Percentiles rank a stretch among this genome's conserved stretches.
These are phyloP conservation scores for Quercus glauca DNA, from an alignment of 306 rosid species.

Conservation along the genomic window DNA sequence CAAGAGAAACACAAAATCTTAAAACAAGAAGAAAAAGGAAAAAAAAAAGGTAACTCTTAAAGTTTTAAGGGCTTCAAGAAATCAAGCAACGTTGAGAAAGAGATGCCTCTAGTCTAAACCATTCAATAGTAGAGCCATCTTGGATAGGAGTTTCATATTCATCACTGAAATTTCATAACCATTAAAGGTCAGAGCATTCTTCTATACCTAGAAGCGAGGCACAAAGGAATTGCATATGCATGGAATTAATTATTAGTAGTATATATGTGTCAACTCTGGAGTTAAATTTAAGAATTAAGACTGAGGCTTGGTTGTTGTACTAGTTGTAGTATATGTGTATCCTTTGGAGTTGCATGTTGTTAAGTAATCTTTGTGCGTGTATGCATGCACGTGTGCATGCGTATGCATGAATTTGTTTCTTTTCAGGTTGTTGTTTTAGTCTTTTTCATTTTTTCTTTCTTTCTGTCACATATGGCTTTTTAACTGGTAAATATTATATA, in stretches of 20 bases:
- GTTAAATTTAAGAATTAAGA: too few species aligned
- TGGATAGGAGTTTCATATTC: neutral
- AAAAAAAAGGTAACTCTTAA: neutral
- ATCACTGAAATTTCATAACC: neutral
- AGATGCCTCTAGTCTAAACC: neutral
- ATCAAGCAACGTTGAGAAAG: neutral
- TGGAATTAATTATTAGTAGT: too few species aligned
- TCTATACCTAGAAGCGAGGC: neutral
- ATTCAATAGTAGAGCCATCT: neutral
- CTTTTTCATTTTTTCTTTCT: conserved; percentile 5
- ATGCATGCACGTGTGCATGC: neutral
- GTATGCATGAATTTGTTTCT: neutral
- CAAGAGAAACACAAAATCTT: neutral
- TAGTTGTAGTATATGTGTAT: neutral
- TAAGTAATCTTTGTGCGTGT: neutral
- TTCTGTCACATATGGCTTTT: conserved; percentile 16
- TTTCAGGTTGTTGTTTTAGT: neutral
- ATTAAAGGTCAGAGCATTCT: neutral
- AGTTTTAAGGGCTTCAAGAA: neutral
- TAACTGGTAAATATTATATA: conserved; percentile 18
- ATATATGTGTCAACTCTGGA: too few species aligned
- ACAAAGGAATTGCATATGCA: neutral
- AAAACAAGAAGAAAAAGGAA: neutral
- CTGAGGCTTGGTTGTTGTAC: neutral
- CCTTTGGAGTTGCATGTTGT: neutral